Evolutionary conservation across 2,329 filamentous ascomycete species (phyloP), one percentile per base, ranked within the genome.

Genomic region (Cytospora leucostoma): DNA sequence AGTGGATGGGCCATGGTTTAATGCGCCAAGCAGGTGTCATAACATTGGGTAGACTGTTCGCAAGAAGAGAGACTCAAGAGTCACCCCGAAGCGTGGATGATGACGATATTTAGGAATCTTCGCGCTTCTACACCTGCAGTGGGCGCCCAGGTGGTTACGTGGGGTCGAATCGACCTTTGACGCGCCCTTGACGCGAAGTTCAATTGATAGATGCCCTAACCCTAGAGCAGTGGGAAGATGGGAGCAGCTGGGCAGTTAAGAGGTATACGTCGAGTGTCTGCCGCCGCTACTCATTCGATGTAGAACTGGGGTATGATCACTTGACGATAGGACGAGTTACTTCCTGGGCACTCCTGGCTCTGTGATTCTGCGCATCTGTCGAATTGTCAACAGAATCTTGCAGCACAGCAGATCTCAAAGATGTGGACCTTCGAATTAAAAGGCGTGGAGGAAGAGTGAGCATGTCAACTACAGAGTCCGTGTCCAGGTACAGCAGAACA

Each of bases 1-100:
- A 84, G 74, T 35, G 82, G 80, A 56, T 82, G 74, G 37, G 82
- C 82, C 82, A 84, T 84, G 50, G 37, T 67, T 65, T 54, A n/a
- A 27, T 52, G 27, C 33, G 21, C 27, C n/a, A 44, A 34, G 13
- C 27, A 21, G 49, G 27, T 56, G 61, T 61, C 54, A 67, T 67
- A 58, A 61, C 63, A 66, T 67, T 47, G 63, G 33, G 50, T 11
- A 37, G 10, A 27, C 5, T 8, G 8, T 19, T 1, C 37, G 13
- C 38, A n/a, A 13, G 17, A 2, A 21, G 7, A 4, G 11, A 12
- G 17, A 50, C 2, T 8, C 4, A n/a, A 44, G 6, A 27, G 27
- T 27, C 27, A 27, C 4, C 27, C 27, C 27, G 27, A 27, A n/a
- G n/a, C 27, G 27, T 27, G 27, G 27, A 27, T 27, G 27, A 44